Evolutionary conservation across 2,329 filamentous ascomycete genomes (phyloP).

Genomic region (Ilyonectria robusta): DNA sequence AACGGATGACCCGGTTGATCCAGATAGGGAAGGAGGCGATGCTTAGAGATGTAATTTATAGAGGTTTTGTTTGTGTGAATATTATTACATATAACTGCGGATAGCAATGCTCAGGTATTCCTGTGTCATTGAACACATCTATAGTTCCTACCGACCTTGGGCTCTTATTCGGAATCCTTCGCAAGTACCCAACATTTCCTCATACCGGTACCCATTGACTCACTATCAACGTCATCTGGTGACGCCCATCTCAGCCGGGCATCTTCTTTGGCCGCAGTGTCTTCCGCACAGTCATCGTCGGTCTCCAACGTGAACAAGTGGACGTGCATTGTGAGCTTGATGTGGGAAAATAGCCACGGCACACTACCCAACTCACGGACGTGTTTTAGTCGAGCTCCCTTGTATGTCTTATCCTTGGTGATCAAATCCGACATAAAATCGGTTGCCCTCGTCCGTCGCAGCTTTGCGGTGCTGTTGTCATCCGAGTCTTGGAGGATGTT

Average conservation of each 20-base stretch:
- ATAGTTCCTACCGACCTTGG: not conserved
- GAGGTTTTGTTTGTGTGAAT: too few species aligned
- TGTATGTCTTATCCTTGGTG: conserved; percentile 11
- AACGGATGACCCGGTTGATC: too few species aligned
- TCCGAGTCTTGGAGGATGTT: conserved; percentile 48
- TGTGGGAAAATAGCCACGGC: conserved; percentile 71
- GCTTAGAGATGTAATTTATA: too few species aligned
- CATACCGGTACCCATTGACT: conserved; percentile 73
- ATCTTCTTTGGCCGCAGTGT: conserved; percentile 21
- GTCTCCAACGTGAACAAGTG: conserved; percentile 61
- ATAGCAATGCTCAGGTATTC: too few species aligned
- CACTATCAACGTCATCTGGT: conserved; percentile 58
- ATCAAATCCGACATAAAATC: conserved; percentile 52
- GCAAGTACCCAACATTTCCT: conserved; percentile 68
- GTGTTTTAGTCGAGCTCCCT: conserved; percentile 46
- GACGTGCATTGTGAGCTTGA: conserved; percentile 71
- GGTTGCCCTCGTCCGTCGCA: conserved; percentile 55
- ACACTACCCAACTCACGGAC: conserved; percentile 64
- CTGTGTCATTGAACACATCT: too few species aligned
- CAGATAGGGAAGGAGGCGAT: too few species aligned
- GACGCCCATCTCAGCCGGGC: conserved; percentile 55
- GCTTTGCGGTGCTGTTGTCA: conserved; percentile 44
- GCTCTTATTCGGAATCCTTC: conserved; percentile 36
- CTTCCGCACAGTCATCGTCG: not conserved
- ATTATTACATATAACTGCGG: too few species aligned